Evolutionary conservation across 495 filamentous ascomycete species (phyloP), one percentile per base, ranked within the genome.

Genomic region (Hypoxylon lenormandii): DNA sequence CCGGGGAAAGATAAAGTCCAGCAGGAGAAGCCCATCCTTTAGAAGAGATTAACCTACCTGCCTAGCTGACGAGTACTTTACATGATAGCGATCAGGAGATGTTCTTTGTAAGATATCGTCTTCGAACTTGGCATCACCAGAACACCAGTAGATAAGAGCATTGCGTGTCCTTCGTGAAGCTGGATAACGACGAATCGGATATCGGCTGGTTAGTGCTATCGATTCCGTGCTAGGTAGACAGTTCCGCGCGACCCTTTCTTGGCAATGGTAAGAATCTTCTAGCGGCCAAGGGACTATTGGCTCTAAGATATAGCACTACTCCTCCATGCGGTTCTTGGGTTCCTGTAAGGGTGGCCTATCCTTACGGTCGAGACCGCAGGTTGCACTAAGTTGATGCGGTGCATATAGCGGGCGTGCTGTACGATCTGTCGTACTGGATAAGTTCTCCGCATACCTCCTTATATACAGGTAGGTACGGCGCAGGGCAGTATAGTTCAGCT

Each of bases 311-410:
- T 38, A 26, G 40, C 28, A 40, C 42, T 40, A 21, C 28, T 19
- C 13, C 15, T 36, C 38, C 42, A 45, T 10, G 15, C 16, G 16
- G 8, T 11, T 45, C 42, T 45, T 21, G 42, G 16, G 23, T 26
- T n/a, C n/a, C n/a, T 26, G 23, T 30, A 57, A 64, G 10, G 19
- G 26, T 15, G 19, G 10, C 28, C 19, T 30, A 30, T 6, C 21
- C 45, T 33, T 48, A 36, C 23, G 59, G 59, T 54, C 49, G 26
- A 46, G 59, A 43, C 30, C 7, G 38, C 22, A 30, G 56, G 48
- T 66, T 49, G 50, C 55, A 40, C 49, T 5, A 46, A 59, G 19
- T 66, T 47, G 56, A 50, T 50, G 49, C n/a, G n/a, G n/a, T 60
- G 64, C 55, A 66, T 60, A 21, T 22, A 22, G 5, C 21, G 49